These are phyloP conservation scores for Elongisporangium anandrum DNA, from an alignment of 352 stramenopile species.

Conservation along the genomic window DNA sequence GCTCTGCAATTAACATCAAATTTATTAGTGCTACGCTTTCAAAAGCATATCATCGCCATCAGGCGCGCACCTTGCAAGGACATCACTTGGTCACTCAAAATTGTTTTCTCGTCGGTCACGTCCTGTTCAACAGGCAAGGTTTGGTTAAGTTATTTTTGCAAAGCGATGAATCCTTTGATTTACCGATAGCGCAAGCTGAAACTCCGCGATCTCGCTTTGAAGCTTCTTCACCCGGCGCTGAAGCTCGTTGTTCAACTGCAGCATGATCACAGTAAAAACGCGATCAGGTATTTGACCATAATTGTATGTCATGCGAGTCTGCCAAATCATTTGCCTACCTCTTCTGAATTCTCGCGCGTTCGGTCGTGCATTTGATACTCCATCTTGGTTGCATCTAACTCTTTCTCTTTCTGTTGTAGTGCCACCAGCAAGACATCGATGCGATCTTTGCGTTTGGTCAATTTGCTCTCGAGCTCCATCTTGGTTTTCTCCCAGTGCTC, in stretches of 20 bases:
- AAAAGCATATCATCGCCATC: constrained; percentile 1
- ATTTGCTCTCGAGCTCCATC: constrained; percentile 28
- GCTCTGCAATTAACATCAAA: constrained; percentile 25
- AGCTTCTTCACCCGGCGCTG: constrained; percentile 42
- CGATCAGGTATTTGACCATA: constrained; percentile 1
- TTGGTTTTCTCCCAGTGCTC: constrained; percentile 21
- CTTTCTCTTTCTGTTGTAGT: constrained; percentile 46
- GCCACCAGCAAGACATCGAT: constrained; percentile 27
- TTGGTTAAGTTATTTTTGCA: background rate
- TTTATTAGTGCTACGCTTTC: background rate
- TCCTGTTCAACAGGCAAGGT: constrained; percentile 25
- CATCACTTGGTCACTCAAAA: constrained; percentile 46
- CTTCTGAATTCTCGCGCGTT: constrained; percentile 34
- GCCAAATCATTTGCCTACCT: constrained; percentile 19
- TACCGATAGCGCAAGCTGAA: constrained; percentile 49
- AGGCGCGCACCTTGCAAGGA: constrained; percentile 38
- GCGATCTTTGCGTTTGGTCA: constrained; percentile 35
- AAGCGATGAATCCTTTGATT: constrained; percentile 1
- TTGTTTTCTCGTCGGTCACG: constrained; percentile 42
- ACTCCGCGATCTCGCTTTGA: constrained; percentile 45
- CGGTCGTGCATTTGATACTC: constrained; percentile 32
- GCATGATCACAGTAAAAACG: background rate
- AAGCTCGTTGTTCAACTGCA: constrained; percentile 39
- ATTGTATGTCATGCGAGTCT: background rate
- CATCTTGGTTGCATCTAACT: constrained; percentile 34